Percentiles rank a stretch among this genome's conserved stretches.
Conservation (phyloP, 192 early-diverging fungal species). For the Rhizophagus prolifer region DNA sequence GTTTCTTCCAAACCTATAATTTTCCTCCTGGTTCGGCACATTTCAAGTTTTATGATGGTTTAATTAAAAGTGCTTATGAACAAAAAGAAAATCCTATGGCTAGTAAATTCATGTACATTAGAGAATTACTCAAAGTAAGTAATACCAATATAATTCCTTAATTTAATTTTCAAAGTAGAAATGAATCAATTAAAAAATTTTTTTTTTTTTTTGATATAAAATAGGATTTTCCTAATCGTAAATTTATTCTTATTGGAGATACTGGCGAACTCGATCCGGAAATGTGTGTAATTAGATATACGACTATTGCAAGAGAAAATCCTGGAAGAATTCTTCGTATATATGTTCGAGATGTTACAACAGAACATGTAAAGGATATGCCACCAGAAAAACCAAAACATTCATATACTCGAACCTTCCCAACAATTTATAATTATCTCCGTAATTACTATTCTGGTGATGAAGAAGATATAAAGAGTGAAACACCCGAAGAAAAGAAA, state of each 20-base stretch:
- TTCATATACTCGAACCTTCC: conserved; percentile 10
- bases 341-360: conserved; percentile 77
- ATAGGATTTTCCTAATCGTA: conserved; percentile 73
- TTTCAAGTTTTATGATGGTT: conserved; percentile 48
- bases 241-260: conserved; percentile 90
- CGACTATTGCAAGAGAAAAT: conserved; percentile 57
- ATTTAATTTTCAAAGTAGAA: not conserved
- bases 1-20: conserved; percentile 66
- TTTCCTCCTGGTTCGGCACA: conserved; percentile 85
- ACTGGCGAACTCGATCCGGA: conserved; percentile 89
- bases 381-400: conserved; percentile 17
- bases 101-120: conserved; percentile 34
- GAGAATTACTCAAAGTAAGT: conserved; percentile 28
- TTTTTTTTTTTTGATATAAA: conserved; percentile 32
- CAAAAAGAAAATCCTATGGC: conserved; percentile 31
- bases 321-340: conserved; percentile 79
- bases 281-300: conserved; percentile 63
- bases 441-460: not conserved
- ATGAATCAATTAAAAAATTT: not conserved
- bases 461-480: conserved; percentile 2
- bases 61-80: conserved; percentile 36
- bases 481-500: not conserved
- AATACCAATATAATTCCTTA: not conserved
- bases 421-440: not conserved
- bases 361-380: conserved; percentile 28